Evolutionary conservation across 2,329 filamentous ascomycete genomes (phyloP).

Genomic region (Ophiocordyceps australis): DNA sequence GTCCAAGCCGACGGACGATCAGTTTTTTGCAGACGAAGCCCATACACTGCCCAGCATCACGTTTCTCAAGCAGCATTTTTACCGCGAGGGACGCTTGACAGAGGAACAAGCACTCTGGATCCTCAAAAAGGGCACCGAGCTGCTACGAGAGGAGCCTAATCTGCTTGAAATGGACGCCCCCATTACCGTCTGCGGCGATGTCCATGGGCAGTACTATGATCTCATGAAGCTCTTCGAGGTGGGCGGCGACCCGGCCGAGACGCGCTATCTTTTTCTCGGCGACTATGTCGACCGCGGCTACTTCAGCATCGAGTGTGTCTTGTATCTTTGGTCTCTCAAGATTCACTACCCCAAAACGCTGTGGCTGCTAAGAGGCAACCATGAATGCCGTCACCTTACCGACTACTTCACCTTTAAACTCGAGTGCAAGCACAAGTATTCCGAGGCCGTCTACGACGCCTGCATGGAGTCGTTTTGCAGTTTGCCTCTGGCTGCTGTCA

Average conservation of each 20-base stretch:
- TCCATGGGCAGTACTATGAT: constrained; percentile 98
- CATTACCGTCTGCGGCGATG: constrained; percentile 95
- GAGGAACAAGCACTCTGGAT: constrained; percentile 98
- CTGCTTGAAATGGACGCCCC: constrained; percentile 98
- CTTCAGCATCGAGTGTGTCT: constrained; percentile 97
- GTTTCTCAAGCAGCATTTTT: constrained; percentile 97
- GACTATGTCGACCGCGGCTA: constrained; percentile 98
- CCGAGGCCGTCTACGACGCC: constrained; percentile 85
- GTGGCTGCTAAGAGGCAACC: constrained; percentile 93
- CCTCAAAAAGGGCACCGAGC: constrained; percentile 68
- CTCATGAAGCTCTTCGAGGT: constrained; percentile 99
- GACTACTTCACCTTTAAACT: constrained; percentile 99
- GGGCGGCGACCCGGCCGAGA: constrained; percentile 89
- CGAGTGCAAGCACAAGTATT: constrained; percentile 99
- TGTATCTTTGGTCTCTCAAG: constrained; percentile 96
- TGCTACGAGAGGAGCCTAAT: constrained; percentile 82
- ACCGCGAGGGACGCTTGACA: constrained; percentile 88
- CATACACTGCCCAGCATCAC: constrained; percentile 77
- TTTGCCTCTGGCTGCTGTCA: constrained; percentile 82
- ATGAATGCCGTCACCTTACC: constrained; percentile 96
- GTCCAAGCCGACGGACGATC: constrained; percentile 77
- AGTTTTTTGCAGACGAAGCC: constrained; percentile 81
- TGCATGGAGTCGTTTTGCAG: constrained; percentile 98
- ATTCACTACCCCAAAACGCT: constrained; percentile 97
- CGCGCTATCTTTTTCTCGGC: constrained; percentile 87